Base-by-base conservation (phyloP, 495 filamentous ascomycete species). In the Penicillium coprophilum region DNA sequence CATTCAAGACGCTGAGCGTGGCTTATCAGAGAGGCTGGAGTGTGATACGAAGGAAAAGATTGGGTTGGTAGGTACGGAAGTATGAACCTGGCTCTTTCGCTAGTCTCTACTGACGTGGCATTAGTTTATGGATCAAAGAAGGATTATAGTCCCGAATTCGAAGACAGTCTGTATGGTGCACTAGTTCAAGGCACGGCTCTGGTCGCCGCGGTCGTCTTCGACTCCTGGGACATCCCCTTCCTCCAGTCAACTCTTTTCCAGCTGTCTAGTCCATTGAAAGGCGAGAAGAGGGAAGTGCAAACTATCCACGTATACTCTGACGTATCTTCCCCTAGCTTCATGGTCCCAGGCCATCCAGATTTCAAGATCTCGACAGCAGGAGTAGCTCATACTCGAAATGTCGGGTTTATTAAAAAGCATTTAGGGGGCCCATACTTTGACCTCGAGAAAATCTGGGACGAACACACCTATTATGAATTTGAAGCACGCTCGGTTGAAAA, bases 361-460 rank as follows among this genome's bases (percentile, higher is more conserved):
- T 76, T 74, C 59, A 61, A 66, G 5, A 54, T 59, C 43, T 57
- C 66, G n/a, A 59, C 67, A 0, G 73, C 65, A 4, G 68, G 64
- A 1, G 60, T 72, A 0, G 60, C 70, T 1, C 73, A 76, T 30
- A 72, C 70, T n/a, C 71, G 72, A 5, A 63, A 52, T 21, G 38
- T 75, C 2, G 62, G 51, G 1, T 73, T 73, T 36, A 8, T 76
- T 12, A 76, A 76, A 44, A 64, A 62, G 31, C 57, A 67, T 8
- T 23, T 75, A 13, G 55, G 57, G 6, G 73, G 71, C 1, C 73
- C 73, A 0, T 71, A 83, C 38, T 83, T 83, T 44, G 82, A 86
- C 47, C 67, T 87, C 3, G 86, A 88, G 61, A 69, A 65, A 21
- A 79, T 84, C 21, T 79, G 85, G 71, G 86, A 88, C 17, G 71